Evolutionary conservation across 129 eudicot genomes (phyloP), one percentile per base, ranked within the genome.

Genomic region (Saposhnikovia divaricata): DNA sequence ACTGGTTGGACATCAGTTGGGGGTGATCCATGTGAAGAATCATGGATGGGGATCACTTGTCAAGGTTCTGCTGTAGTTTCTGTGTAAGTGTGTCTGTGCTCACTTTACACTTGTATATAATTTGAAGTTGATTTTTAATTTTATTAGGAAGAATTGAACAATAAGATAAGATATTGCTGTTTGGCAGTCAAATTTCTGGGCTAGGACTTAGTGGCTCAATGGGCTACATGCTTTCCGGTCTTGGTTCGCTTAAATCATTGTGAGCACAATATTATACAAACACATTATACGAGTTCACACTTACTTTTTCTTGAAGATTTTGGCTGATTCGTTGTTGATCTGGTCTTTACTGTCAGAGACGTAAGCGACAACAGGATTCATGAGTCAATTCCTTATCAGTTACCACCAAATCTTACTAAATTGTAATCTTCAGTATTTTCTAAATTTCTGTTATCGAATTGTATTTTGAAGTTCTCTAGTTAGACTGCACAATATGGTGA

Each of bases 21-120:
- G 16, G 94, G 93, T 48, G 99, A 95, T 81, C 99, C 99, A 0
- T 95, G 99, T 90, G 90, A 88, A 39, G 97, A 95, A 85, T 92
- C 99, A 5, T 95, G 99, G 99, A 89, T 76, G 83, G 99, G 99
- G 74, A 87, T 95, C 44, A 85, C 88, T 3, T 95, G 99, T 74
- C 83, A 90, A 23, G 97, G 89, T 48, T 82, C 89, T 55, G 87
- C 97, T 57, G 93, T 95, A 66, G 91, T 90, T 80, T 92, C 99
- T 71, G 72, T 95, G 99, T 95, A 84, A 85, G 98, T 76, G n/a
- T 76, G 25, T 43, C 25, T 74, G 57, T 9, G 71, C 77, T 74
- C 73, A 63, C 43, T 28, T 21, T 74, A 50, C 23, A n/a, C 39
- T 61, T 69, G 38, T 57, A 47, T 9, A 63, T 59, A 43, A 31